Conservation (phyloP, 805 yeast species). For the Myxozyma neotropica region DNA sequence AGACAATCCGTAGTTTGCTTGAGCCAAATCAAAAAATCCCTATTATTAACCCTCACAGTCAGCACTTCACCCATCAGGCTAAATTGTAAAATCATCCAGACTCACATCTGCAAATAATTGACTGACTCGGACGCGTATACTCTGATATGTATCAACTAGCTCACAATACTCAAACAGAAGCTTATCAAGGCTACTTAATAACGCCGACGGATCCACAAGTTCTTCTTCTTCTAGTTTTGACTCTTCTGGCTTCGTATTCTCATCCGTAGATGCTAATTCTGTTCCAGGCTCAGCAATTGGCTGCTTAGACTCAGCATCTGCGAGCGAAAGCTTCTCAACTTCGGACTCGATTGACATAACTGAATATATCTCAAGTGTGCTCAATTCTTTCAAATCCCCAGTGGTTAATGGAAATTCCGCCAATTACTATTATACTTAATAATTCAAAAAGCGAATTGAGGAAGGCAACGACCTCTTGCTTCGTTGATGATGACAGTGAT, state of each 20-base stretch:
- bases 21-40: constrained; percentile 29
- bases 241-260: neutral
- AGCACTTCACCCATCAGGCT: too few species aligned
- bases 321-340: constrained; percentile 11
- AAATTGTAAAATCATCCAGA: neutral
- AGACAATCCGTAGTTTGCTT: constrained; percentile 26
- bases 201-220: constrained; percentile 12
- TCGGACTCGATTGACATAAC: constrained; percentile 13
- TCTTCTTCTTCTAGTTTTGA: constrained; percentile 10
- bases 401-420: too few species aligned
- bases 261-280: neutral
- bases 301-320: neutral
- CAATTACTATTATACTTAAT: too few species aligned
- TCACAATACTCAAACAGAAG: constrained; percentile 27
- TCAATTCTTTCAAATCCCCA: too few species aligned
- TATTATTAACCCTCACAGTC: too few species aligned
- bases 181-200: constrained; percentile 7
- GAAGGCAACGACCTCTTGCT: too few species aligned
- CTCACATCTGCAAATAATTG: constrained; percentile 15
- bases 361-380: neutral
- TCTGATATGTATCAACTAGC: constrained; percentile 23
- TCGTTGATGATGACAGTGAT: too few species aligned
- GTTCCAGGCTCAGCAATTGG: constrained; percentile 7
- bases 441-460: too few species aligned
- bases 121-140: constrained; percentile 7